Evolutionary conservation across 1,139 yeast species (phyloP).

Genomic region (Saccharomycopsis phalli): DNA sequence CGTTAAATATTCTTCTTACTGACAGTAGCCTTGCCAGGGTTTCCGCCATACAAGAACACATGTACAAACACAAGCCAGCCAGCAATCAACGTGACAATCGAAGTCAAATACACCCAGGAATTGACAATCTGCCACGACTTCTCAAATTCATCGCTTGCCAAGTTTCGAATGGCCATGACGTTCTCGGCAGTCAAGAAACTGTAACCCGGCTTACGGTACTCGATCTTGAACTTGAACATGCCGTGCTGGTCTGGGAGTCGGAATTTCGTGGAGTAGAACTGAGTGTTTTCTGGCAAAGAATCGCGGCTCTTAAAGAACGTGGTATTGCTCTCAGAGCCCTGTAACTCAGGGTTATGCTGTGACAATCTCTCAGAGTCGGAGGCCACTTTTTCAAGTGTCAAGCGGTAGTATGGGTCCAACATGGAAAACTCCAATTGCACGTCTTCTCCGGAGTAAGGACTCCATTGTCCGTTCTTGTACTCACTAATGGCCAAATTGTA

Average conservation of each 20-base stretch:
- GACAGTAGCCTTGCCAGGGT: conserved; percentile 5
- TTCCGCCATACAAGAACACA: conserved; percentile 43
- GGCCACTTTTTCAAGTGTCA: conserved; percentile 39
- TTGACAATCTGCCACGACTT: conserved; percentile 91
- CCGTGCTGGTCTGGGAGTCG: conserved; percentile 94
- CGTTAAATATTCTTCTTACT: conserved; percentile 8
- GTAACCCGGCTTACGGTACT: conserved; percentile 75
- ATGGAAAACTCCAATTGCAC: conserved; percentile 79
- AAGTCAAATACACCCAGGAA: conserved; percentile 81
- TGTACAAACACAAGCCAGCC: conserved; percentile 73
- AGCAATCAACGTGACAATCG: conserved; percentile 57
- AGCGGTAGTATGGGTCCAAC: conserved; percentile 92
- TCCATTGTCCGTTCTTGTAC: conserved; percentile 57
- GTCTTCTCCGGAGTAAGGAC: conserved; percentile 49
- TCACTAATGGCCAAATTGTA: conserved; percentile 62
- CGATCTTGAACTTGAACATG: conserved; percentile 77
- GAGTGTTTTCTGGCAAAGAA: background rate
- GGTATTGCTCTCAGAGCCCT: conserved; percentile 9
- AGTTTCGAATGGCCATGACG: conserved; percentile 81
- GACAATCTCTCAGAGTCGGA: conserved; percentile 7
- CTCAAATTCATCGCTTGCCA: conserved; percentile 92
- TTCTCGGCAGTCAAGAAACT: conserved; percentile 56
- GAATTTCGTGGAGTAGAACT: conserved; percentile 39
- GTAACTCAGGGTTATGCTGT: conserved; percentile 19
- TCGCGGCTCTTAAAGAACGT: conserved; percentile 7